These are phyloP conservation scores for Serendipita indica DNA, from an alignment of 768 basidiomycete species.

Conservation along the genomic window DNA sequence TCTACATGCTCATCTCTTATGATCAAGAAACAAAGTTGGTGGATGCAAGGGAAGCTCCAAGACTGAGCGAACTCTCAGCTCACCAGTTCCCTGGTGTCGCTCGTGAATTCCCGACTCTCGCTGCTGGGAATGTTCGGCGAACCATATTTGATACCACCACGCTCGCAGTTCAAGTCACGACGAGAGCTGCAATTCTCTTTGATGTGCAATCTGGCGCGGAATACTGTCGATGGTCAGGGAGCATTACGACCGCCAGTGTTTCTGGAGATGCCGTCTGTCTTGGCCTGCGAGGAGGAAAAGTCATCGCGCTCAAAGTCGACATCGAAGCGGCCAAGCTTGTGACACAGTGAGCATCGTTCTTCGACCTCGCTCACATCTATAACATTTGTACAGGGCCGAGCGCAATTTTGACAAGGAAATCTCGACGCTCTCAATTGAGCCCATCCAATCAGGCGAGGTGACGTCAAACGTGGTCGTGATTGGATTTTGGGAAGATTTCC, in stretches of 20 bases:
- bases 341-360: conserved; percentile 22
- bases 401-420: conserved; percentile 31
- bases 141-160: conserved; percentile 26
- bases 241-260: conserved; percentile 53
- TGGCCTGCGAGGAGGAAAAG: conserved; percentile 38
- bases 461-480: conserved; percentile 41
- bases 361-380: neutral
- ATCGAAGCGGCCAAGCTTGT: conserved; percentile 17
- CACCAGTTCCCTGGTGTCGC: conserved; percentile 30
- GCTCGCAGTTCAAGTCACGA: conserved; percentile 61
- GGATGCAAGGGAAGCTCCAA: conserved; percentile 28
- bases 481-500: conserved; percentile 63
- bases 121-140: conserved; percentile 38
- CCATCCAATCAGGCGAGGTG: conserved; percentile 33
- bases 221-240: conserved; percentile 17
- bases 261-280: conserved; percentile 55
- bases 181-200: conserved; percentile 37
- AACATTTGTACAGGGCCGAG: neutral
- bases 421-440: conserved; percentile 52
- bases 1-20: conserved; percentile 47
- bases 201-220: conserved; percentile 28
- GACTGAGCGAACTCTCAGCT: conserved; percentile 26
- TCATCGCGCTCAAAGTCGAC: conserved; percentile 37
- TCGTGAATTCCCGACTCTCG: conserved; percentile 40
- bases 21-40: conserved; percentile 40